Base-by-base conservation (phyloP, 2,329 filamentous ascomycete species). In the Stromatinia cepivora region DNA sequence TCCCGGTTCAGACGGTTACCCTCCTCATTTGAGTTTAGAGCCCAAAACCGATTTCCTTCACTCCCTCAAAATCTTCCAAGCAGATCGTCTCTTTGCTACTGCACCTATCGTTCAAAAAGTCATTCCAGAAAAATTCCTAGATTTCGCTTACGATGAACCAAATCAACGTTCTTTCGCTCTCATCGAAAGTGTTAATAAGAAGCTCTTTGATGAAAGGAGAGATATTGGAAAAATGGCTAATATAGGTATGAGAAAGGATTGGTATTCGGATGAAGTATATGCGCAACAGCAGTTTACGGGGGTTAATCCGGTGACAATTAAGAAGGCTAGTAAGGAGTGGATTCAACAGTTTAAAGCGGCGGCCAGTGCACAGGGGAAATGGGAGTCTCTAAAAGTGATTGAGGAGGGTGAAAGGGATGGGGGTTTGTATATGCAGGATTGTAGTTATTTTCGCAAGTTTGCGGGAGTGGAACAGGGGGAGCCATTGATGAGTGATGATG, bases 281-380 rank as follows among this genome's bases (percentile, higher is more conserved):
- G 80, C 78, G 1, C 79, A 78, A 71, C 81, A 83, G 57, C 77
- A 80, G 65, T 82, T 81, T 72, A 77, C 78, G 4, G 79, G 80
- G 52, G 78, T 80, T 9, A 81, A 76, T 56, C 76, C 76, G 17
- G 70, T 70, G 1, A 74, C 75, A 2, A 76, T 77, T 36, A 56
- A 36, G 22, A 36, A 58, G 7, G 75, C 73, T 17, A 52, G 64
- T 6, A 61, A 59, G 8, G 66, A 72, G 15, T 76, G 73, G 75
- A 54, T 74, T 42, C 45, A 25, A n/a, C 68, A 66, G 22, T 77
- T 77, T 13, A 63, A 54, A 22, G 57, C 46, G 1, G 66, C 56
- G 9, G 66, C 48, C 8, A 39, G 31, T n/a, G 36, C 57, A 1
- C 66, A 68, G 57, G 48, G 20, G 8, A 63, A 54, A 28, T 22